Percentiles rank a stretch among this genome's conserved stretches.
phyloP scores from a whole-genome alignment of 2,329 filamentous ascomycete genomes.

The Penicillium sp. region DNA sequence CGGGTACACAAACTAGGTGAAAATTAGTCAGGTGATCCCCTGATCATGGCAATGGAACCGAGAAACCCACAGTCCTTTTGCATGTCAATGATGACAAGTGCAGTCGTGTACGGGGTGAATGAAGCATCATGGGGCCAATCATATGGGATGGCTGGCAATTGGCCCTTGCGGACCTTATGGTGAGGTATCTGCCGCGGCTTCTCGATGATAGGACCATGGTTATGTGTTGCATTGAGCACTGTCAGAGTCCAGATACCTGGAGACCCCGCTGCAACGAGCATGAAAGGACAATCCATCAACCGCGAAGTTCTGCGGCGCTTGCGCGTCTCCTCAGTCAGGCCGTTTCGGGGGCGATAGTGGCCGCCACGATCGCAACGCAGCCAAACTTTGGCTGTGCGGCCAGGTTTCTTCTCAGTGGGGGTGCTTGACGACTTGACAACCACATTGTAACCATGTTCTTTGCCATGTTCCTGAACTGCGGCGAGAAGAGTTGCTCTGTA shows the following conservation, averaged over 20 bases:
- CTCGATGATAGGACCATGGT: slow-evolving; percentile 44
- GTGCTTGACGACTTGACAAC: slow-evolving; percentile 49
- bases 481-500: slow-evolving; percentile 38
- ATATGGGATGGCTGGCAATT: slow-evolving; percentile 43
- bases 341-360: slow-evolving; percentile 46
- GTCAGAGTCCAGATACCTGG: slow-evolving; percentile 47
- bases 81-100: slow-evolving; percentile 50
- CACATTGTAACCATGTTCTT: slow-evolving; percentile 46
- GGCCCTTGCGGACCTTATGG: slow-evolving; percentile 46
- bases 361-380: slow-evolving; percentile 47
- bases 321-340: slow-evolving; percentile 46
- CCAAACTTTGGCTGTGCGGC: slow-evolving; percentile 47
- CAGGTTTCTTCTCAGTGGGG: slow-evolving; percentile 47
- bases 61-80: slow-evolving; percentile 47
- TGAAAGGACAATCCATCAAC: slow-evolving; percentile 47
- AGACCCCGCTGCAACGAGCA: slow-evolving; percentile 45
- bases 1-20: slow-evolving; percentile 42
- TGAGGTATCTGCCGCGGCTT: slow-evolving; percentile 43
- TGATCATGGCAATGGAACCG: not conserved
- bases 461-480: slow-evolving; percentile 44
- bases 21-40: not conserved
- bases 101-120: slow-evolving; percentile 47
- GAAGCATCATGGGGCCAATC: slow-evolving; percentile 49
- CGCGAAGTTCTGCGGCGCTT: slow-evolving; percentile 46
- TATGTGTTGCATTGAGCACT: slow-evolving; percentile 44